A percentile compares a stretch with the other conserved stretches of the same genome.
Conservation (phyloP, 352 stramenopile genomes). For the Phytophthora hybrid region DNA sequence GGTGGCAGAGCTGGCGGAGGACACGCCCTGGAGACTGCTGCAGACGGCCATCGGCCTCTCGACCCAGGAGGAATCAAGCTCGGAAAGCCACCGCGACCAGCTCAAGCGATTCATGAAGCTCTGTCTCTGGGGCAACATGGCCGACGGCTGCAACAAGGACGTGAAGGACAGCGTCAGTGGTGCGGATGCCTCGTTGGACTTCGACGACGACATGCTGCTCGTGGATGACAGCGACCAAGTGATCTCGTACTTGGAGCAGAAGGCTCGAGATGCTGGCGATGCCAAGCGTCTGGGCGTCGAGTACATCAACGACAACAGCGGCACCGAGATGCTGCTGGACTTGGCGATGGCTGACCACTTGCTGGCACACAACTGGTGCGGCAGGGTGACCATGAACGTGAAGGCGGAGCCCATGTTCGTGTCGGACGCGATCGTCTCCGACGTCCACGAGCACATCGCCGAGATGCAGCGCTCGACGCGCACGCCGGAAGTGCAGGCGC, state of each 20-base stretch:
- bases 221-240: constrained; percentile 62
- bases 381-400: constrained; percentile 68
- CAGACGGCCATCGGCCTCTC: not conserved
- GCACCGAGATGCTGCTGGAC: constrained; percentile 72
- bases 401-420: constrained; percentile 82
- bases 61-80: not conserved
- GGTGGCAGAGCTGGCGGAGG: not conserved
- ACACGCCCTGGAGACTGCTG: constrained; percentile 1
- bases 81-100: not conserved
- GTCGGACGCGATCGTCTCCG: constrained; percentile 66
- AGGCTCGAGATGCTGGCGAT: constrained; percentile 1
- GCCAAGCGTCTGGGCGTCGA: constrained; percentile 41
- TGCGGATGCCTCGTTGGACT: constrained; percentile 40
- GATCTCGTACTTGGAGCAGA: constrained; percentile 47
- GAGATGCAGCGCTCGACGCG: constrained; percentile 47
- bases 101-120: constrained; percentile 1
- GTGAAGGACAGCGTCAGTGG: not conserved
- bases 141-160: not conserved
- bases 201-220: constrained; percentile 66
- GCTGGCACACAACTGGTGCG: constrained; percentile 59
- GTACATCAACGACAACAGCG: constrained; percentile 79
- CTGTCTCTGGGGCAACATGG: constrained; percentile 1
- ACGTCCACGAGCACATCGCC: constrained; percentile 65
- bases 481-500: constrained; percentile 43
- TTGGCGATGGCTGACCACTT: constrained; percentile 68